Base-by-base conservation (phyloP, 805 yeast genomes). In the Sugiyamaella mastotermitis region DNA sequence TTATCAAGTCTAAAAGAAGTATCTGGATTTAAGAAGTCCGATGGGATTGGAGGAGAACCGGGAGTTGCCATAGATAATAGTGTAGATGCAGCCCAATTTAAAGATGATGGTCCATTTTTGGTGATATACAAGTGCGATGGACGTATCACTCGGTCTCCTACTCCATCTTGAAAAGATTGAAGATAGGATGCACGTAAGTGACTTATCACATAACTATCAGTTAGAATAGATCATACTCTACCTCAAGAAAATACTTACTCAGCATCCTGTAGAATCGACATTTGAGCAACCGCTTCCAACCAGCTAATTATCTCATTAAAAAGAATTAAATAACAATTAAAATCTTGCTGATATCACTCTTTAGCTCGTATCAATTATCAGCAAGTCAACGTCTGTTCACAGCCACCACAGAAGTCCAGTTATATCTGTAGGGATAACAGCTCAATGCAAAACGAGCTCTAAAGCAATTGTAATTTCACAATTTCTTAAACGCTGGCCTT, bases 181-280 rank as follows among this genome's bases (percentile, higher is more conserved):
- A 52, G 42, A 37, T 59, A 58, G 17, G 53, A 48, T 10, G 53
- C 50, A 25, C 64, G 45, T 11, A 60, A 47, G 28, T 52, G 52
- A 25, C 47, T 43, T 7, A 60, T 46, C 18, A 60, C 53, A 36
- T 55, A 57, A 38, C 53, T 48, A 22, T 5, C 11, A 16, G 27
- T 40, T 30, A 30, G 26, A 20, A 31, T 35, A 8, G 24, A 10
- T 22, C 24, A 7, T 22, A 7, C 9, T 21, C 33, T 11, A n/a
- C 10, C 9, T 22, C 10, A 10, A 10, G 24, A 7, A 7, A 10
- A 22, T 22, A 38, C 50, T 14, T 41, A 46, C 50, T 56, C 58
- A 23, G 52, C 48, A 36, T 53, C 52, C 42, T 48, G 52, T 22
- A 50, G 33, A 42, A 58, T 45, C 20, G 60, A 50, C 62, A 57